Percentiles rank a stretch among this genome's conserved stretches.
Evolutionary conservation across 345 rosid species (phyloP).

Genomic region (Arabidopsis arenosa): DNA sequence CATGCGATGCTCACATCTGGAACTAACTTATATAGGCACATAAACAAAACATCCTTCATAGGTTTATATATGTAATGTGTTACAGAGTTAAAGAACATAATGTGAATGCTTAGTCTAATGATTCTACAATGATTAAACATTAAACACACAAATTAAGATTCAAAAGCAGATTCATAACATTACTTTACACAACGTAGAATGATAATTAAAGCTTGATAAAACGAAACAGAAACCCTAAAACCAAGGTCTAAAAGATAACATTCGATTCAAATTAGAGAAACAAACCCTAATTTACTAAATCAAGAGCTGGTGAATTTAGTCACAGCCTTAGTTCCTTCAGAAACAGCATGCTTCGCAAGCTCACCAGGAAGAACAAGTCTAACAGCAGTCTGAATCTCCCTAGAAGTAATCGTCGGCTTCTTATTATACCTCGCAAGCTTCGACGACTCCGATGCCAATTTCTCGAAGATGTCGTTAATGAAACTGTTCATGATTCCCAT

Average conservation of each 20-base stretch:
- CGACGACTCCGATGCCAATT: conserved; percentile 67
- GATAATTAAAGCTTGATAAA: background rate
- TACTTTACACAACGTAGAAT: background rate
- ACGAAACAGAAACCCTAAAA: conserved; percentile 6
- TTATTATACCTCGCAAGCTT: conserved; percentile 80
- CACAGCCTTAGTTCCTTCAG: conserved; percentile 80
- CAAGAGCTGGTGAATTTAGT: conserved; percentile 62
- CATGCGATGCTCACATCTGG: conserved; percentile 65
- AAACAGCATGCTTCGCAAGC: conserved; percentile 75
- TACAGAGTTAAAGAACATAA: background rate
- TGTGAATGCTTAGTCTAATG: background rate
- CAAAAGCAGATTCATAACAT: background rate
- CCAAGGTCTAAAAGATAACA: too few species aligned
- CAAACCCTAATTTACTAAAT: background rate
- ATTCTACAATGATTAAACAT: background rate
- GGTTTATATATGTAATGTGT: background rate
- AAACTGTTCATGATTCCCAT: conserved; percentile 82
- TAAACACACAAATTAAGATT: background rate
- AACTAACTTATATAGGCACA: conserved; percentile 1
- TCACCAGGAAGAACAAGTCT: conserved; percentile 75
- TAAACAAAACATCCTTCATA: background rate
- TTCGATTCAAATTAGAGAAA: background rate
- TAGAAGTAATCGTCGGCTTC: conserved; percentile 73
- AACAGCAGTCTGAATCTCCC: conserved; percentile 84
- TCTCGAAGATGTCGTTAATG: conserved; percentile 75